Evolutionary conservation across 2,329 filamentous ascomycete genomes (phyloP), one percentile per base, ranked within the genome.

Genomic region (Camptophora hylomeconis): DNA sequence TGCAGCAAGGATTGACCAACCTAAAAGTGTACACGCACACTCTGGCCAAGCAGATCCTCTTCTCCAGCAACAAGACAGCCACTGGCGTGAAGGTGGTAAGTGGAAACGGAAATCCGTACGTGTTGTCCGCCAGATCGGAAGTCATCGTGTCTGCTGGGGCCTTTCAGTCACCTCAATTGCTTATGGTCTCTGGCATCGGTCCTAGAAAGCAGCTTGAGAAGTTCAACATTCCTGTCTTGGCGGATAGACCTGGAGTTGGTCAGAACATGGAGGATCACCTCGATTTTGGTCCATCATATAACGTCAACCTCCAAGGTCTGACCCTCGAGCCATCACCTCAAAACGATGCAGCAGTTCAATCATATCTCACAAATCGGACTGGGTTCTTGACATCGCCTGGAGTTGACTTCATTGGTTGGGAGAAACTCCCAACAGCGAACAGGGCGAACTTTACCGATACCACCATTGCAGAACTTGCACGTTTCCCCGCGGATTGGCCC

Each of bases 131-230:
- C 2, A 54, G 48, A n/a, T 49, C 49, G 15, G 61, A 65, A 40
- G 54, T 64, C 19, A 60, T 65, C 37, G 35, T 64, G 20, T 50
- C 58, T 6, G 61, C 47, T 5, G 73, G 73, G n/a, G 63, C 69
- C 1, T 77, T 69, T 50, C 72, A 77, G 51, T 65, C 66, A 2
- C 72, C 72, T 5, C 73, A 79, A 48, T 51, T 80, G 3, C 65
- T 80, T 8, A 70, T 74, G 53, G 62, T 77, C 2, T 69, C 61
- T 29, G 75, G 75, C n/a, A 61, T 79, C 18, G 74, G 74, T 0
- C 70, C 71, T 0, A 43, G 50, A 7, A 45, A 53, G 0, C 63
- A 73, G 39, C 61, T 80, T 5, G 38, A 58, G 12, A 54, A 57
- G 29, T 61, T 68, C 43, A 51, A 56, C n/a, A 76, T 78, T 37